A percentile compares a stretch with the other conserved stretches of the same genome.
Conservation (phyloP, 176 grass and related monocot species). For the Oryza punctata region DNA sequence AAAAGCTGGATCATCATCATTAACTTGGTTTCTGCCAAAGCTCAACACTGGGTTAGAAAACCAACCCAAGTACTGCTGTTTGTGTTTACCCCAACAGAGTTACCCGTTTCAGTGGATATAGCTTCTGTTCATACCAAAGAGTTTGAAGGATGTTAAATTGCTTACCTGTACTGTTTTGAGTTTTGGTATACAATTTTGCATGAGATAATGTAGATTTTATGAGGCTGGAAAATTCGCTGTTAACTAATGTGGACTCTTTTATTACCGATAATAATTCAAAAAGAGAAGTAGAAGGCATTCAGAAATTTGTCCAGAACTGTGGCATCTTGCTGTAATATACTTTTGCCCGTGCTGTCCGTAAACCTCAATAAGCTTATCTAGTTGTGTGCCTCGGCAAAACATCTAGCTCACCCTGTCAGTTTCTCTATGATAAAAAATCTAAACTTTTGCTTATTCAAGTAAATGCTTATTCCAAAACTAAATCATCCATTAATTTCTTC, state of each 20-base stretch:
- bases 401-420: background rate
- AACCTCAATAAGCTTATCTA: background rate
- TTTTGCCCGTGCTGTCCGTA: background rate
- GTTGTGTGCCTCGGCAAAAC: background rate
- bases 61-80: background rate
- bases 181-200: constrained; percentile 31
- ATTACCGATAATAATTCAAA: background rate
- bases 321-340: background rate
- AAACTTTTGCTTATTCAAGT: background rate
- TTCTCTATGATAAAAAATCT: background rate
- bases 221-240: background rate
- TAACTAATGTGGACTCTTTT: background rate
- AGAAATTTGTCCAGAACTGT: background rate
- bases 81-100: constrained; percentile 16
- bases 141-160: background rate
- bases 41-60: constrained; percentile 22
- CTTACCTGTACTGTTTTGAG: background rate
- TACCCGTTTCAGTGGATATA: constrained; percentile 2
- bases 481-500: background rate
- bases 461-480: background rate
- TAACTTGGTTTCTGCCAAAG: background rate
- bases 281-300: background rate
- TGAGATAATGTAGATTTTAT: background rate
- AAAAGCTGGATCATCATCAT: background rate
- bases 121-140: background rate